A percentile compares a stretch with the other conserved stretches of the same genome.
These are phyloP conservation scores for Grigorovia humatica DNA, from an alignment of 805 yeast species.

Conservation along the genomic window DNA sequence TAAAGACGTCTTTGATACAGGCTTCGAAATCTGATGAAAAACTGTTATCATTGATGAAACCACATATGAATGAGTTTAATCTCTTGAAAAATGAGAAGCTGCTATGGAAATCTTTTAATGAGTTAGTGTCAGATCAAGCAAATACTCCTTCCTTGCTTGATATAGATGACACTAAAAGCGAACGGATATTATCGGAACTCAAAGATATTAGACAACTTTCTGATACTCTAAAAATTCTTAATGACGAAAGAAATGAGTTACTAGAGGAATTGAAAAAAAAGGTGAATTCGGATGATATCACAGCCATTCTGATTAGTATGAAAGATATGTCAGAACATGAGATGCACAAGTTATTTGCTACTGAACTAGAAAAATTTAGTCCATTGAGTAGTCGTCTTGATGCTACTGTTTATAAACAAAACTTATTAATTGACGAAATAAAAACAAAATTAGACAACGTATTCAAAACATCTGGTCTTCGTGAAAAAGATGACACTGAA, in stretches of 20 bases:
- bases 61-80: slow-evolving; percentile 33
- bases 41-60: slow-evolving; percentile 39
- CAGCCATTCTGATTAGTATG: slow-evolving; percentile 60
- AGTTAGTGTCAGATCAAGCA: slow-evolving; percentile 8
- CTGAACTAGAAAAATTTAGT: slow-evolving; percentile 68
- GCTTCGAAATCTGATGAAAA: slow-evolving; percentile 52
- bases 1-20: slow-evolving; percentile 50
- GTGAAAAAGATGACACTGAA: slow-evolving; percentile 32
- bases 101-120: slow-evolving; percentile 31
- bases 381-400: slow-evolving; percentile 58
- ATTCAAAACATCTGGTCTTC: slow-evolving; percentile 35
- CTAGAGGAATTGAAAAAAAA: slow-evolving; percentile 56
- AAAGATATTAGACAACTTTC: slow-evolving; percentile 44
- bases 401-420: slow-evolving; percentile 58
- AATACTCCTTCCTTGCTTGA: slow-evolving; percentile 46
- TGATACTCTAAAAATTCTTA: slow-evolving; percentile 51
- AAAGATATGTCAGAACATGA: slow-evolving; percentile 49
- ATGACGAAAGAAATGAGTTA: slow-evolving; percentile 51
- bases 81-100: slow-evolving; percentile 36
- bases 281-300: slow-evolving; percentile 76
- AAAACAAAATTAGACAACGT: slow-evolving; percentile 39
- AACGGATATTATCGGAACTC: slow-evolving; percentile 31
- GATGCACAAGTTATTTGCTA: slow-evolving; percentile 48
- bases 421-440: slow-evolving; percentile 36
- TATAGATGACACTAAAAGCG: slow-evolving; percentile 42